A percentile compares a stretch with the other conserved stretches of the same genome.
Evolutionary conservation across 2,329 filamentous ascomycete species (phyloP).

Genomic region (Leptographium flavum): DNA sequence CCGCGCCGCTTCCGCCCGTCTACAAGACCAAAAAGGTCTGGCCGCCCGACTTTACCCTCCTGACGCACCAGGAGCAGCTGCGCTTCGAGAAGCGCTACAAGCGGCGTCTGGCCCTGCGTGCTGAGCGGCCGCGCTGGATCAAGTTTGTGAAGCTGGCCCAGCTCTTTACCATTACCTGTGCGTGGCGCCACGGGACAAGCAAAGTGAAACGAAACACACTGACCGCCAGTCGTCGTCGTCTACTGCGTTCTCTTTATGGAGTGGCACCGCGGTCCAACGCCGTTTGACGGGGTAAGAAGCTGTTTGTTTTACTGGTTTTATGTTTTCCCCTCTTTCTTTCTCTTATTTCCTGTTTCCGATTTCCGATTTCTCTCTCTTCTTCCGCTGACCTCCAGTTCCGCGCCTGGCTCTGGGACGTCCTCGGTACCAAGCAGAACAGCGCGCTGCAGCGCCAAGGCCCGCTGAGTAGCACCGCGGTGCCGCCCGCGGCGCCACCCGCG

Average conservation of each 20-base stretch:
- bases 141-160: constrained; percentile 53
- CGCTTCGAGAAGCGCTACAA: constrained; percentile 68
- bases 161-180: constrained; percentile 42
- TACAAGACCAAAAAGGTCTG: constrained; percentile 58
- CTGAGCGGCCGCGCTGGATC: constrained; percentile 47
- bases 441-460: not conserved
- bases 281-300: constrained; percentile 33
- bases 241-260: constrained; percentile 52
- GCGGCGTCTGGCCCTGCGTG: constrained; percentile 48
- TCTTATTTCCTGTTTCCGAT: not conserved
- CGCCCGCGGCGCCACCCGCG: not conserved
- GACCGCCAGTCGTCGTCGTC: constrained; percentile 29
- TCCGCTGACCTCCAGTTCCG: constrained; percentile 11
- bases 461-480: not conserved
- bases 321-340: constrained; percentile 11
- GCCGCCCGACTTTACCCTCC: constrained; percentile 61
- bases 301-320: not conserved
- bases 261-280: constrained; percentile 29
- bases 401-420: constrained; percentile 12
- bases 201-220: not conserved
- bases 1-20: not conserved
- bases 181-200: constrained; percentile 13
- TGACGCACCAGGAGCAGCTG: constrained; percentile 60
- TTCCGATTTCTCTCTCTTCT: not conserved
- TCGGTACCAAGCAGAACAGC: constrained; percentile 6